Percentiles rank a stretch among this genome's conserved stretches.
phyloP scores from a whole-genome alignment of 768 basidiomycete species.

The Royoungia palumana region DNA sequence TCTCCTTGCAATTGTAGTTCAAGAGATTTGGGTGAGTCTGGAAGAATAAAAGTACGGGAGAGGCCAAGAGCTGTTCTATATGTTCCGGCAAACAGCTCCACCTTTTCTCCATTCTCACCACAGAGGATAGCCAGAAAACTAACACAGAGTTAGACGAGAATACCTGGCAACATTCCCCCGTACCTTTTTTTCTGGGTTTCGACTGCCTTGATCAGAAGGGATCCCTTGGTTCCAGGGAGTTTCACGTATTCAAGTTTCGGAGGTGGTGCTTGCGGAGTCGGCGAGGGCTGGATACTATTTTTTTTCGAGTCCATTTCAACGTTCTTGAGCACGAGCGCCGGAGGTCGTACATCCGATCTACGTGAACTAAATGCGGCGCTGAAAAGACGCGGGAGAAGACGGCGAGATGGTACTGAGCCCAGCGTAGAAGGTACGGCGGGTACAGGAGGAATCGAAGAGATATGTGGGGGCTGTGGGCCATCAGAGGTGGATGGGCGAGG shows the following conservation, averaged over 20 bases:
- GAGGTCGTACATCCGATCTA: constrained; percentile 54
- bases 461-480: constrained; percentile 23
- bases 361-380: constrained; percentile 59
- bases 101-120: constrained; percentile 89
- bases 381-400: constrained; percentile 71
- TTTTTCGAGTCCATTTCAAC: constrained; percentile 41
- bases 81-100: constrained; percentile 90
- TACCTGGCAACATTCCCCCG: not conserved
- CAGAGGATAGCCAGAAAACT: constrained; percentile 93
- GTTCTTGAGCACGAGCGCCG: constrained; percentile 34
- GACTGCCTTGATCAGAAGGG: constrained; percentile 78
- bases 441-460: constrained; percentile 16
- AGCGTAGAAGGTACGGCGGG: constrained; percentile 30
- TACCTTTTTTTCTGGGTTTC: constrained; percentile 90
- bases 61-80: constrained; percentile 85
- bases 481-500: constrained; percentile 37
- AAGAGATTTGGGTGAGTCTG: constrained; percentile 83
- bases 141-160: not conserved
- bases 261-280: constrained; percentile 55
- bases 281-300: constrained; percentile 29
- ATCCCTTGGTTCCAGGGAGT: constrained; percentile 85
- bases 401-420: constrained; percentile 42
- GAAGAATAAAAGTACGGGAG: constrained; percentile 90
- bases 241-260: constrained; percentile 91
- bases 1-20: constrained; percentile 90